These are phyloP conservation scores for Phyllosticta ampelicida DNA, from an alignment of 2,329 filamentous ascomycete species.

Conservation along the genomic window DNA sequence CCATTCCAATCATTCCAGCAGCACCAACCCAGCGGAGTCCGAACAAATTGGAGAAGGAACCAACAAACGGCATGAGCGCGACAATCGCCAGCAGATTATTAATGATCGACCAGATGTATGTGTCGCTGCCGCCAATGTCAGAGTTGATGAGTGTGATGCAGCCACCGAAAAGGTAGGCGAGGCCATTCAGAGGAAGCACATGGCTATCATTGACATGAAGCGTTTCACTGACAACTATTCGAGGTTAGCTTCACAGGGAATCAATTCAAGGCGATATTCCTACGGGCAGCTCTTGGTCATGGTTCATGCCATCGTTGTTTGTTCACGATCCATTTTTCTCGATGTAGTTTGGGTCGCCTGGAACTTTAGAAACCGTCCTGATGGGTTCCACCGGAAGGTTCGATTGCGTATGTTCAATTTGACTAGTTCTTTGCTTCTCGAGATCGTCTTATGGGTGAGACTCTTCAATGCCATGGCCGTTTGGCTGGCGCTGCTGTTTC, in stretches of 20 bases:
- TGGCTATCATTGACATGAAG: slow-evolving; percentile 45
- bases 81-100: slow-evolving; percentile 46
- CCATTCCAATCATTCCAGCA: slow-evolving; percentile 15
- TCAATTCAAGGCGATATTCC: neutral
- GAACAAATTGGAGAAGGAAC: slow-evolving; percentile 29
- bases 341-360: slow-evolving; percentile 31
- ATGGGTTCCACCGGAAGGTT: slow-evolving; percentile 18
- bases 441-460: slow-evolving; percentile 2
- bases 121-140: slow-evolving; percentile 49
- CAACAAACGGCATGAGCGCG: slow-evolving; percentile 53
- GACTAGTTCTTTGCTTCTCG: slow-evolving; percentile 1
- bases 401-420: neutral
- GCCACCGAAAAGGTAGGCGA: slow-evolving; percentile 38
- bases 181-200: slow-evolving; percentile 52
- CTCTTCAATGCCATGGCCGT: neutral
- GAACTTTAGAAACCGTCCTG: slow-evolving; percentile 22
- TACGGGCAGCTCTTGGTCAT: slow-evolving; percentile 38
- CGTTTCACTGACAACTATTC: slow-evolving; percentile 41
- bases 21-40: slow-evolving; percentile 25
- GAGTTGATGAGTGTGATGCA: slow-evolving; percentile 42
- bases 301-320: slow-evolving; percentile 38
- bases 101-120: slow-evolving; percentile 47
- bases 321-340: slow-evolving; percentile 36
- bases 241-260: neutral
- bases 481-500: neutral